Base-by-base conservation (phyloP, 176 grass and related monocot species). In the Musa troglodytarum region DNA sequence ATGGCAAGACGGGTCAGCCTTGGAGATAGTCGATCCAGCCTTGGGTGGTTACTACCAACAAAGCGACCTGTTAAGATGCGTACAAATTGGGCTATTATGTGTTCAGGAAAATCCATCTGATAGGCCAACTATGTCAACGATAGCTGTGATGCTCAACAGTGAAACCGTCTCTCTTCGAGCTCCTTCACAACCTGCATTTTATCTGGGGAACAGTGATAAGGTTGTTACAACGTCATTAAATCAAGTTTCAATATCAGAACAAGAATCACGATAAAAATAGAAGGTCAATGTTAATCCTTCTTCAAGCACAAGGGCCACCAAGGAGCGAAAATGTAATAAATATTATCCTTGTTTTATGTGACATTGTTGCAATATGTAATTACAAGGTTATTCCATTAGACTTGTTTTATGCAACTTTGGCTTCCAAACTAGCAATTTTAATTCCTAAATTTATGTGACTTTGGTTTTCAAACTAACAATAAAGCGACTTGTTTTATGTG, bases 101-200 rank as follows among this genome's bases (percentile, higher is more conserved):
- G 67, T 69, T 49, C 34, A 69, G 25, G 13, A 69, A 17, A 69
- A 69, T 69, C 67, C 67, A 69, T 11, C 67, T n/a, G 67, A 69
- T 50, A 50, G 67, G 2, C 67, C 67, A 19, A 69, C 7, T 1
- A 69, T 69, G 67, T 10, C n/a, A 19, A 69, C 10, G 16, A 29
- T 69, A 15, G 9, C 7, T 50, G 8, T 69, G 4, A 69, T 69
- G 67, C 43, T 69, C 5, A 69, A 9, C 23, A 26, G n/a, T n/a
- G 34, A 49, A 1, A 49, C 25, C n/a, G 43, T 49, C 15, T 69
- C 67, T 9, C 28, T 69, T 2, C 26, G 19, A 49, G 11, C 34
- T 69, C 67, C 67, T 50, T 69, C 67, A 10, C 49, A 12, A 69
- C 67, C 67, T 69, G 34, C 67, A 50, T 69, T 50, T 69, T 69